phyloP scores from a whole-genome alignment of 2,329 filamentous ascomycete genomes.

The Rutstroemia sp. region DNA sequence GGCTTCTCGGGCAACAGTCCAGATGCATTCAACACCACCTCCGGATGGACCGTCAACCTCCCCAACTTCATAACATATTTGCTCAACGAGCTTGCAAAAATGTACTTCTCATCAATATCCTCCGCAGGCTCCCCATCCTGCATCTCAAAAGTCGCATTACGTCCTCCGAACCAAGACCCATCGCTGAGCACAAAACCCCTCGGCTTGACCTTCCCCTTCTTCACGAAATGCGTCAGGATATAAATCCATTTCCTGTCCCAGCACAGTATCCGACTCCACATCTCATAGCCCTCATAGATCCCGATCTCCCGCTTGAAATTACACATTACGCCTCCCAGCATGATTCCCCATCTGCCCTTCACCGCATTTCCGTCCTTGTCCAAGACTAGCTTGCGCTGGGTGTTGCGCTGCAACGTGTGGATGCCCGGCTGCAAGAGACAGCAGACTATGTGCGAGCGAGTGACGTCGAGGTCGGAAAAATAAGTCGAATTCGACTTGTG shows the following conservation, averaged over 20 bases:
- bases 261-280: constrained; percentile 61
- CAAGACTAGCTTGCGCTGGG: constrained; percentile 40
- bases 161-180: constrained; percentile 34
- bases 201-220: constrained; percentile 50
- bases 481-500: constrained; percentile 68
- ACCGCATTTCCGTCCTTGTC: constrained; percentile 37
- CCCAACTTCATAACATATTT: constrained; percentile 82
- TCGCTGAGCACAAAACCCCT: constrained; percentile 34
- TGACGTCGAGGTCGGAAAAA: constrained; percentile 62
- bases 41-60: constrained; percentile 76
- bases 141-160: constrained; percentile 35
- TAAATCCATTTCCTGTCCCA: constrained; percentile 84
- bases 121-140: constrained; percentile 31
- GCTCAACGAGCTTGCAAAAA: constrained; percentile 65
- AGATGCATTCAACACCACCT: constrained; percentile 63
- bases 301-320: constrained; percentile 68
- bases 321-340: constrained; percentile 66
- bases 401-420: constrained; percentile 42
- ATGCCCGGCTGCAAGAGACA: constrained; percentile 56
- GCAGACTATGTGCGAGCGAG: constrained; percentile 72
- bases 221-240: constrained; percentile 66
- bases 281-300: constrained; percentile 62
- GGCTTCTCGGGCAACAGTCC: constrained; percentile 69
- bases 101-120: constrained; percentile 49
- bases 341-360: constrained; percentile 50